A percentile compares a stretch with the other conserved stretches of the same genome.
Evolutionary conservation across 192 early-diverging fungal species (phyloP).

Genomic region (Coemansia sp.): DNA sequence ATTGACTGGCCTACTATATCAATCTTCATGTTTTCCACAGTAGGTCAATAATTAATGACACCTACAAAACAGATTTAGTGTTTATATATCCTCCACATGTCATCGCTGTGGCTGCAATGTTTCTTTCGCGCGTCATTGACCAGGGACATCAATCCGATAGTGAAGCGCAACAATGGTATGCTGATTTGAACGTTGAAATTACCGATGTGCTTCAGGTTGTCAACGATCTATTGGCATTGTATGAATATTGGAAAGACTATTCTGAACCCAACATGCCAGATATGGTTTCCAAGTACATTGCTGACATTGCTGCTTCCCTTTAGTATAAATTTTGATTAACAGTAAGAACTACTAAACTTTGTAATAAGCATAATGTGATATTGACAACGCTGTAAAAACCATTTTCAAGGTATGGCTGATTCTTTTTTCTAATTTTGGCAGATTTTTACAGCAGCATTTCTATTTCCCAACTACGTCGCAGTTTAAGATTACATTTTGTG

Average conservation of each 20-base stretch:
- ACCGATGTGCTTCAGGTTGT: constrained; percentile 73
- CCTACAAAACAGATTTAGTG: constrained; percentile 73
- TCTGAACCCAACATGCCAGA: constrained; percentile 59
- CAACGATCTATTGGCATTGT: constrained; percentile 72
- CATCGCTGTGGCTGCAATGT: constrained; percentile 80
- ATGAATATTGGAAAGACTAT: constrained; percentile 67
- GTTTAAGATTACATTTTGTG: too few relatives aligned
- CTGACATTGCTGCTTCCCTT: constrained; percentile 38
- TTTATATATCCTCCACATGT: constrained; percentile 88
- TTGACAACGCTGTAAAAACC: too few relatives aligned
- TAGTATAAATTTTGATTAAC: neutral
- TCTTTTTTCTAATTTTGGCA: too few relatives aligned
- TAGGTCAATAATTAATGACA: constrained; percentile 79
- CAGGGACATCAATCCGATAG: constrained; percentile 37
- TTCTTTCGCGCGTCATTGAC: constrained; percentile 56
- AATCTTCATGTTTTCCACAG: neutral
- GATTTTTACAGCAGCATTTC: too few relatives aligned
- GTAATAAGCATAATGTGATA: too few relatives aligned
- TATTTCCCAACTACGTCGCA: too few relatives aligned
- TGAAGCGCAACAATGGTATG: constrained; percentile 78
- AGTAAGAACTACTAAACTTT: neutral
- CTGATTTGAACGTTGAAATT: constrained; percentile 76
- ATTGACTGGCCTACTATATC: neutral
- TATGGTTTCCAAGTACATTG: constrained; percentile 32
- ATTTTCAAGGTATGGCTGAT: too few relatives aligned